Percentiles rank a stretch among this genome's conserved stretches.
Conservation (phyloP, 495 filamentous ascomycete genomes). For the Penicillium argentinense region DNA sequence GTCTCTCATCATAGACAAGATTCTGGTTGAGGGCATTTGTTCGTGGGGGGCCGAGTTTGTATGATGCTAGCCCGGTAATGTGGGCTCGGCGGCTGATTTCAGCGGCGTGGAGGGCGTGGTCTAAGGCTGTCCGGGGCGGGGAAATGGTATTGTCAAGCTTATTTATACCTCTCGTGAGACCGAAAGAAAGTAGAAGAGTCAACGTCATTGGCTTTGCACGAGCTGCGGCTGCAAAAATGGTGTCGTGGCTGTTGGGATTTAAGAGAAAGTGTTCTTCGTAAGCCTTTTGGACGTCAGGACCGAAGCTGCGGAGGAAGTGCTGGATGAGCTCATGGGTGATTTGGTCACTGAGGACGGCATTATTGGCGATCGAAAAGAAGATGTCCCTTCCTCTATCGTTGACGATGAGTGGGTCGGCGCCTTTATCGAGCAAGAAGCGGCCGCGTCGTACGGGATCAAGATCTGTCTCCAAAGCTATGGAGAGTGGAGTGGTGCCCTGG, state of each 20-base stretch:
- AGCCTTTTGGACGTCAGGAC: constrained; percentile 1
- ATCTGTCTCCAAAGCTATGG: constrained; percentile 12
- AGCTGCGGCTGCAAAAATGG: constrained; percentile 9
- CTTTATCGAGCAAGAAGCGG: constrained; percentile 11
- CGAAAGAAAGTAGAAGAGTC: constrained; percentile 10
- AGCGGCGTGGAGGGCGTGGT: constrained; percentile 11
- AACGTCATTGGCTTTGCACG: constrained; percentile 10
- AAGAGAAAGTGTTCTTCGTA: constrained; percentile 7
- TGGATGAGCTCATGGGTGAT: constrained; percentile 9
- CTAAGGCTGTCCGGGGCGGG: constrained; percentile 10
- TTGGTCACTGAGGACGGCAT: constrained; percentile 11
- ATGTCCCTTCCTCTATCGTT: constrained; percentile 11
- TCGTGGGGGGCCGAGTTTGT: constrained; percentile 5
- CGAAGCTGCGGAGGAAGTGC: constrained; percentile 3
- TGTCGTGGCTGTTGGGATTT: constrained; percentile 6
- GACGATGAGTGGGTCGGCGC: constrained; percentile 5
- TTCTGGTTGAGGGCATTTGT: constrained; percentile 1
- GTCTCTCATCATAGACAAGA: constrained; percentile 12
- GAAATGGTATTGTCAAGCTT: constrained; percentile 5
- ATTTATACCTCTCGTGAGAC: constrained; percentile 7
- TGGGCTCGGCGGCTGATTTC: constrained; percentile 11
- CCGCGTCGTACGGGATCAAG: constrained; percentile 7
- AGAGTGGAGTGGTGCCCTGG: constrained; percentile 6
- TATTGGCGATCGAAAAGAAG: constrained; percentile 16
- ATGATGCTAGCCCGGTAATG: constrained; percentile 8